These are phyloP conservation scores for Yamadazyma laniorum DNA, from an alignment of 805 yeast species.

Conservation along the genomic window DNA sequence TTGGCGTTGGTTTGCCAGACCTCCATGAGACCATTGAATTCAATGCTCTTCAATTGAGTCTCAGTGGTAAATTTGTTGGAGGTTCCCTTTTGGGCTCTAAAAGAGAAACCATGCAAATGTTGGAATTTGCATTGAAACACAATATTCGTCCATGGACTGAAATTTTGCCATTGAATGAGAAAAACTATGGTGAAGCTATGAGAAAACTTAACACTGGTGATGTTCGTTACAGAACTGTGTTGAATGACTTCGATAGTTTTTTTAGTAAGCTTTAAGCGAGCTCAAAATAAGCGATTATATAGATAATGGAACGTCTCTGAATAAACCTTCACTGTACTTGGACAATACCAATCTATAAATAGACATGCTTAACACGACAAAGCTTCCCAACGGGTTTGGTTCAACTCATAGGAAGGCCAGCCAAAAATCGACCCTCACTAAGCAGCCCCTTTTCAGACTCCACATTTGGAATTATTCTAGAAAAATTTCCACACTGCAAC, in stretches of 20 bases:
- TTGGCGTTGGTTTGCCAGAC: conserved; percentile 30
- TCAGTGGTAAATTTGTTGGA: conserved; percentile 24
- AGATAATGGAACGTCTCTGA: too few relatives aligned
- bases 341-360: too few relatives aligned
- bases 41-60: conserved; percentile 21
- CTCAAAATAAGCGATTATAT: too few relatives aligned
- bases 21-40: conserved; percentile 20
- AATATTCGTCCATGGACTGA: conserved; percentile 34
- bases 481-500: too few relatives aligned
- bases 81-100: conserved; percentile 34
- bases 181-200: conserved; percentile 31
- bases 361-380: too few relatives aligned
- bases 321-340: too few relatives aligned
- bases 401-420: too few relatives aligned
- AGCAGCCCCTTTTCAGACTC: too few relatives aligned
- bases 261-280: too few relatives aligned
- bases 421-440: too few relatives aligned
- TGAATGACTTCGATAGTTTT: conserved; percentile 50
- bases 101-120: conserved; percentile 35
- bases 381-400: too few relatives aligned
- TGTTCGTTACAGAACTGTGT: conserved; percentile 52
- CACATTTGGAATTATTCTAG: too few relatives aligned
- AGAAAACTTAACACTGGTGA: conserved; percentile 31
- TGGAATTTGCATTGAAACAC: conserved; percentile 35
- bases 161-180: conserved; percentile 33